Conservation (phyloP, 495 filamentous ascomycete species). For the Alectoria sarmentosa region DNA sequence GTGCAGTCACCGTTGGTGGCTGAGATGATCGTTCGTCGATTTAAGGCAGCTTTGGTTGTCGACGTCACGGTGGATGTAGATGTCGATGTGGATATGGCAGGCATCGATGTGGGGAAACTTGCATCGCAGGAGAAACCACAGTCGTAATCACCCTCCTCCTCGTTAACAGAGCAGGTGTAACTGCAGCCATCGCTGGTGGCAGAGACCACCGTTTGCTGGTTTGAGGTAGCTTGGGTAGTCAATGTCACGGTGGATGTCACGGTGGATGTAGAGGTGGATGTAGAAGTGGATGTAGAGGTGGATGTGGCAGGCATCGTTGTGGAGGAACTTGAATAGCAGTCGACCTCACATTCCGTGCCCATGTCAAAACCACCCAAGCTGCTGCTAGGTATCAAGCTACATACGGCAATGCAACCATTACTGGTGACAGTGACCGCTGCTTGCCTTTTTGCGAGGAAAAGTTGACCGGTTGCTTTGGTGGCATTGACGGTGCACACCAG, state of each 20-base stretch:
- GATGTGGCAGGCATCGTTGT: background rate
- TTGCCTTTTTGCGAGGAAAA: slow-evolving; percentile 4
- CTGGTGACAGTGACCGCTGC: background rate
- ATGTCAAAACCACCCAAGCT: too few species aligned
- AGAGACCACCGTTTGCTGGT: background rate
- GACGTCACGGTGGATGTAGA: background rate
- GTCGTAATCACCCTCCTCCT: background rate
- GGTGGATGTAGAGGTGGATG: background rate
- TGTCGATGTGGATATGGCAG: background rate
- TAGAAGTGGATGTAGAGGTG: background rate
- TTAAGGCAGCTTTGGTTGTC: background rate
- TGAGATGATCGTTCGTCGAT: background rate
- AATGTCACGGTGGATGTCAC: background rate
- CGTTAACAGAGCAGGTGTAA: background rate
- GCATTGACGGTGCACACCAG: slow-evolving; percentile 13
- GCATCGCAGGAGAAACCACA: background rate
- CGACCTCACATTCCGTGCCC: background rate
- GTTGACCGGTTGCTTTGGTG: slow-evolving; percentile 1
- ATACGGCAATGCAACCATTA: slow-evolving; percentile 4
- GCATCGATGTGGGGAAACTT: background rate
- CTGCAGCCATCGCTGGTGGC: background rate
- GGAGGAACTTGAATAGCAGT: background rate
- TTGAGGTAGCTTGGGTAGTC: background rate
- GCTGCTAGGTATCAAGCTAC: too few species aligned
- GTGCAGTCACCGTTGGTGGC: background rate